Evolutionary conservation across 2,329 filamentous ascomycete species (phyloP).

Genomic region (Paraphaeosphaeria minitans): DNA sequence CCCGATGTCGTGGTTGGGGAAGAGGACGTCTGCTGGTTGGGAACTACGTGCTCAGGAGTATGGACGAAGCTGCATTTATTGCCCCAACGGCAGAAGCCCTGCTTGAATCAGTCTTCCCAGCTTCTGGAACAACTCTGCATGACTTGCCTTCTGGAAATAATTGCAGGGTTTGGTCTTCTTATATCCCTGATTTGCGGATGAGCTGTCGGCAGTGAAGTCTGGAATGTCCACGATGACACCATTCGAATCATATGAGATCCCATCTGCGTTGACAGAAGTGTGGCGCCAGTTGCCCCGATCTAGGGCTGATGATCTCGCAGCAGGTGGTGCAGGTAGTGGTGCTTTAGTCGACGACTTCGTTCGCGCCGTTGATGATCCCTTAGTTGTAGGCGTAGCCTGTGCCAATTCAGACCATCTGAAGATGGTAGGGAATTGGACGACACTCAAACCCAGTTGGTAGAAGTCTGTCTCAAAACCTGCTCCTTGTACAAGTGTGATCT

Average conservation of each 20-base stretch:
- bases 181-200: background rate
- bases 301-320: background rate
- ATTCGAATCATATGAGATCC: conserved; percentile 1
- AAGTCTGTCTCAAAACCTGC: conserved; percentile 60
- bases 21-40: background rate
- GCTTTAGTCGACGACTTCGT: conserved; percentile 2
- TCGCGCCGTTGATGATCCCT: conserved; percentile 4
- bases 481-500: conserved; percentile 62
- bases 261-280: background rate
- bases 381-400: conserved; percentile 7
- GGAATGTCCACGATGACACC: conserved; percentile 6
- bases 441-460: conserved; percentile 55
- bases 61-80: conserved; percentile 31
- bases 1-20: background rate
- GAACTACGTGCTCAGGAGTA: background rate
- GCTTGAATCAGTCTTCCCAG: conserved; percentile 10
- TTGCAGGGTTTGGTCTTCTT: conserved; percentile 23
- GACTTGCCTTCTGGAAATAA: conserved; percentile 31
- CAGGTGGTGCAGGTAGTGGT: background rate
- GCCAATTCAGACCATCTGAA: conserved; percentile 52
- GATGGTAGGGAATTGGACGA: conserved; percentile 58
- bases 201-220: background rate
- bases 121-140: no score
- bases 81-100: conserved; percentile 32
- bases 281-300: conserved; percentile 4